Evolutionary conservation across 176 grass and related monocot genomes (phyloP).

Genomic region (Lolium multiflorum): DNA sequence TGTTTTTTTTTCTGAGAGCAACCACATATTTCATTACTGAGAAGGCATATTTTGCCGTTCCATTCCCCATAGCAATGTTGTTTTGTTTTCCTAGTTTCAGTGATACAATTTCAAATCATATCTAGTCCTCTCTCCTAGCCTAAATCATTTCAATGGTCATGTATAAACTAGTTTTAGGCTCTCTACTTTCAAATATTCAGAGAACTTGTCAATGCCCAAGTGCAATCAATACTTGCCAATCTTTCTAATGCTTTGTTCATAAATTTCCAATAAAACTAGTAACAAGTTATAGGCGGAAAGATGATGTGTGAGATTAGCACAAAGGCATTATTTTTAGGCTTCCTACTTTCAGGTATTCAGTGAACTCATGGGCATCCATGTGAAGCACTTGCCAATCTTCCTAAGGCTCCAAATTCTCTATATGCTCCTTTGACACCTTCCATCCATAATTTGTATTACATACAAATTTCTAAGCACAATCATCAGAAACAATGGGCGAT

Average conservation of each 20-base stretch:
- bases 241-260: not conserved
- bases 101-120: not conserved
- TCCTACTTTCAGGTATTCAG: too few species aligned
- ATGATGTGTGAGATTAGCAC: not conserved
- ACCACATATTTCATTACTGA: not conserved
- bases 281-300: not conserved
- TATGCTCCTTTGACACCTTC: too few species aligned
- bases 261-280: not conserved
- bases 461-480: too few species aligned
- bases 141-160: too few species aligned
- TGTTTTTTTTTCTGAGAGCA: too few species aligned
- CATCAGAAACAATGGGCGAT: not conserved
- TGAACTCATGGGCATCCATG: not conserved
- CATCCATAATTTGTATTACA: too few species aligned
- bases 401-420: not conserved
- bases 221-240: not conserved
- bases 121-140: not conserved
- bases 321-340: not conserved
- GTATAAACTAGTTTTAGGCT: not conserved
- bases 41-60: slow-evolving; percentile 11
- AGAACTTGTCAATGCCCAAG: not conserved
- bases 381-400: not conserved
- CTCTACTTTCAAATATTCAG: not conserved
- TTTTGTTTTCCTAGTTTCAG: not conserved
- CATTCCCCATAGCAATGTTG: not conserved